These are phyloP conservation scores for Rhizopogon rudus DNA, from an alignment of 768 basidiomycete species.

Conservation along the genomic window DNA sequence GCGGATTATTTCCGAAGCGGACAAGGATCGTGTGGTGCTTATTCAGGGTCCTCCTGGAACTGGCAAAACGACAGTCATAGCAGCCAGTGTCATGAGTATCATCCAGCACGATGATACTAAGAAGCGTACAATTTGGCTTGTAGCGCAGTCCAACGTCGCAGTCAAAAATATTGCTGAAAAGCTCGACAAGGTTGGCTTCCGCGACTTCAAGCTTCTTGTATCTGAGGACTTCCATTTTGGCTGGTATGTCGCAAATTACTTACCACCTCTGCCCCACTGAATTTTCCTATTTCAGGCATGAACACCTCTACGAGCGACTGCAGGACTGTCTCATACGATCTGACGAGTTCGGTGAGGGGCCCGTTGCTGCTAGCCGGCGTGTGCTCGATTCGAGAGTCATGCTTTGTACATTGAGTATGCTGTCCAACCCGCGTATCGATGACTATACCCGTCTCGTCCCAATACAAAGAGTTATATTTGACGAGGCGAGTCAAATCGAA, in stretches of 20 bases:
- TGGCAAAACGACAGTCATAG: slow-evolving; percentile 41
- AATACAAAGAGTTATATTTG: slow-evolving; percentile 34
- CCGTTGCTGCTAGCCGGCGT: slow-evolving; percentile 12
- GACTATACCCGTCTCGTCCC: slow-evolving; percentile 25
- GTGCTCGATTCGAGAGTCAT: slow-evolving; percentile 32
- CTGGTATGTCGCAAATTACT: slow-evolving; percentile 27
- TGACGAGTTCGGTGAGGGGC: slow-evolving; percentile 19
- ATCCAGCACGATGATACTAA: neutral
- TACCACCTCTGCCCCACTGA: neutral
- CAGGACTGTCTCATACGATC: slow-evolving; percentile 31
- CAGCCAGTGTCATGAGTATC: slow-evolving; percentile 27
- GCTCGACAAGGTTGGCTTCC: slow-evolving; percentile 26
- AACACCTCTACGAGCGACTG: slow-evolving; percentile 39
- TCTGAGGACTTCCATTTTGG: slow-evolving; percentile 42
- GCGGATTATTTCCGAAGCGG: slow-evolving; percentile 20
- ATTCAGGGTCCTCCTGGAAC: slow-evolving; percentile 38
- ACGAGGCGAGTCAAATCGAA: slow-evolving; percentile 46
- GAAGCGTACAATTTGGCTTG: slow-evolving; percentile 29
- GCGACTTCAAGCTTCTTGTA: slow-evolving; percentile 36
- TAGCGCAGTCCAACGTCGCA: slow-evolving; percentile 46
- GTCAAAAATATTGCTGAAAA: slow-evolving; percentile 52
- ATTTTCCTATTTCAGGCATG: slow-evolving; percentile 34
- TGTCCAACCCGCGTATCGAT: slow-evolving; percentile 25
- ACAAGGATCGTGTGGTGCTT: slow-evolving; percentile 17
- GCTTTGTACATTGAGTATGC: slow-evolving; percentile 45